Percentiles rank a stretch among this genome's conserved stretches.
These are phyloP conservation scores for Syzygium jambos DNA, from an alignment of 345 rosid genomes.

Conservation along the genomic window DNA sequence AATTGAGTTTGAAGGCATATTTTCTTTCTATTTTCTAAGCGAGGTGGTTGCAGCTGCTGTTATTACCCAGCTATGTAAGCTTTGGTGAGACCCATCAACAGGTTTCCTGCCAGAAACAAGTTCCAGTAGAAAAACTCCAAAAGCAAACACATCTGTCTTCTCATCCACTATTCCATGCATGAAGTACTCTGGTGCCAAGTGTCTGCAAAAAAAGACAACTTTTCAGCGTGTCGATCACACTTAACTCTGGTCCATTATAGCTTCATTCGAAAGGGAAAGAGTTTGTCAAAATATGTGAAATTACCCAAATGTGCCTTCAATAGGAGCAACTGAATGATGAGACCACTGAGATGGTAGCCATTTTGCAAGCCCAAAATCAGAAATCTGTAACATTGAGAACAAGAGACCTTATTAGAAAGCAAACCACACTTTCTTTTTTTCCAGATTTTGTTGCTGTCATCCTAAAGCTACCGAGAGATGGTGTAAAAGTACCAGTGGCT, in stretches of 20 bases:
- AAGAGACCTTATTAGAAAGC: neutral
- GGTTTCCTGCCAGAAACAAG: constrained; percentile 87
- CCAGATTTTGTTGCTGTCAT: neutral
- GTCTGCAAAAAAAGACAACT: constrained; percentile 26
- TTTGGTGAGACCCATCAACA: constrained; percentile 80
- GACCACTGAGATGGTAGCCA: constrained; percentile 99
- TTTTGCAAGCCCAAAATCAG: constrained; percentile 96
- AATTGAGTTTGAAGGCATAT: neutral
- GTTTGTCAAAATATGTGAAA: neutral
- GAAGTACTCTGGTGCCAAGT: constrained; percentile 94
- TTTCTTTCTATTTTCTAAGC: neutral
- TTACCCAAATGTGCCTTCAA: constrained; percentile 98
- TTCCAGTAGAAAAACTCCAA: constrained; percentile 85
- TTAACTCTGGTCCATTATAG: neutral
- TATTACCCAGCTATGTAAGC: constrained; percentile 86
- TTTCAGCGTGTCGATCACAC: neutral
- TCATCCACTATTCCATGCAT: constrained; percentile 96
- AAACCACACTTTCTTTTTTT: neutral
- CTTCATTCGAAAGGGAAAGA: neutral
- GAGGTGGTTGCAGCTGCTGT: neutral
- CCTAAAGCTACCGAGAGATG: neutral
- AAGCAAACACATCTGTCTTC: constrained; percentile 96
- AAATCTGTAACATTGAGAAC: constrained; percentile 35
- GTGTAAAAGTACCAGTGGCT: constrained; percentile 43
- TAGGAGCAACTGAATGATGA: constrained; percentile 96